Evolutionary conservation across 2,329 filamentous ascomycete genomes (phyloP).

Genomic region (Claviceps quebecensis): DNA sequence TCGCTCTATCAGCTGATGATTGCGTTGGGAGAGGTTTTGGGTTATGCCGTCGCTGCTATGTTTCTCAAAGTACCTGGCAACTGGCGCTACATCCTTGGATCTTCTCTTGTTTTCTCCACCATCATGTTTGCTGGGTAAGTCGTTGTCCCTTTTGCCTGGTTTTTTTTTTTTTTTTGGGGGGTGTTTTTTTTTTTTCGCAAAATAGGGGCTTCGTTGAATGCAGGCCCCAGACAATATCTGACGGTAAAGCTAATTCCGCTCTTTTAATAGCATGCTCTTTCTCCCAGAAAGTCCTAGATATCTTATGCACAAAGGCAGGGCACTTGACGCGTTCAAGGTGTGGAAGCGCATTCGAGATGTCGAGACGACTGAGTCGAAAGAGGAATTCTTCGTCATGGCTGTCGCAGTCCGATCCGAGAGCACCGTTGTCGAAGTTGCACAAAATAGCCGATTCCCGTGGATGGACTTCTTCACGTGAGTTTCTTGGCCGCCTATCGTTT

Average conservation of each 20-base stretch:
- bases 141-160: too few species aligned
- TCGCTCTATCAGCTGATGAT: slow-evolving; percentile 67
- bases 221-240: background rate
- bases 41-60: slow-evolving; percentile 59
- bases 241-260: background rate
- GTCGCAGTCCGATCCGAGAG: slow-evolving; percentile 45
- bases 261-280: slow-evolving; percentile 47
- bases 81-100: slow-evolving; percentile 63
- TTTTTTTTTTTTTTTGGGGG: too few species aligned
- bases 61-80: slow-evolving; percentile 56
- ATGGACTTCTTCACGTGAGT: slow-evolving; percentile 54
- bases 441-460: slow-evolving; percentile 49
- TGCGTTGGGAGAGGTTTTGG: slow-evolving; percentile 58
- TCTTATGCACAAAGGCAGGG: slow-evolving; percentile 50
- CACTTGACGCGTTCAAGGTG: slow-evolving; percentile 38
- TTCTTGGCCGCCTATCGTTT: too few species aligned
- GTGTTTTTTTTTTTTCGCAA: too few species aligned
- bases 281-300: slow-evolving; percentile 56
- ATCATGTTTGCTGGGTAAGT: slow-evolving; percentile 23
- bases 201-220: too few species aligned
- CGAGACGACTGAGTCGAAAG: slow-evolving; percentile 39
- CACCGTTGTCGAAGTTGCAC: slow-evolving; percentile 33
- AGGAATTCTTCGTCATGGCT: slow-evolving; percentile 63
- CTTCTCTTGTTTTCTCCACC: slow-evolving; percentile 52
- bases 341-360: slow-evolving; percentile 61